These are phyloP conservation scores for Rossbeevera mucosa DNA, from an alignment of 768 basidiomycete species.

Conservation along the genomic window DNA sequence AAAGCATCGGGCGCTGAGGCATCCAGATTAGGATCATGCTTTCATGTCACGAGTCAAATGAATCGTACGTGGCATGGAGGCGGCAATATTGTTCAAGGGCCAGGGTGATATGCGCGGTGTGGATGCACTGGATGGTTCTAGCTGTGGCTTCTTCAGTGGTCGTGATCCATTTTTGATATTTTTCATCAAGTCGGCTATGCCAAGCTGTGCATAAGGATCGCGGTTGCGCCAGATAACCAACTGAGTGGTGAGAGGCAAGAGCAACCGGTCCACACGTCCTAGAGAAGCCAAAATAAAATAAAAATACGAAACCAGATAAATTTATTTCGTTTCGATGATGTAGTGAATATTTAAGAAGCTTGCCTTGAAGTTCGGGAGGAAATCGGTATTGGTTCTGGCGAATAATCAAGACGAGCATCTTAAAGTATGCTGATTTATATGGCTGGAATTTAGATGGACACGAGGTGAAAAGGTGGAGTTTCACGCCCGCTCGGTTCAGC, in stretches of 20 bases:
- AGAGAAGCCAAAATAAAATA: not conserved
- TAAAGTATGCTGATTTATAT: constrained; percentile 48
- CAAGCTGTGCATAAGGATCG: constrained; percentile 32
- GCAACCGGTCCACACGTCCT: constrained; percentile 32
- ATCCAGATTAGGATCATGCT: constrained; percentile 7
- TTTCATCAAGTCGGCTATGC: constrained; percentile 31
- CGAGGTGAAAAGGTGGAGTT: constrained; percentile 42
- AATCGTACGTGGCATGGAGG: constrained; percentile 37
- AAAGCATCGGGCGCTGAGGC: constrained; percentile 38
- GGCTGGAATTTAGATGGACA: constrained; percentile 38
- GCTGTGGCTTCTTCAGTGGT: constrained; percentile 16
- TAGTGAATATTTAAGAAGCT: not conserved
- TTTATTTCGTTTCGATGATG: not conserved
- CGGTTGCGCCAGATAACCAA: constrained; percentile 26
- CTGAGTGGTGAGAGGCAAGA: constrained; percentile 31
- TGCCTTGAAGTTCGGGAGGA: constrained; percentile 26
- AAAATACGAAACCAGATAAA: constrained; percentile 1
- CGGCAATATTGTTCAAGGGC: constrained; percentile 22
- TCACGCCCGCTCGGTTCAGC: constrained; percentile 39
- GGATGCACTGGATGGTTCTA: constrained; percentile 13
- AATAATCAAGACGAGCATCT: constrained; percentile 39
- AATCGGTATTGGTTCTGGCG: constrained; percentile 32
- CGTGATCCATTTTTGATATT: constrained; percentile 11
- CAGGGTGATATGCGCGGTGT: constrained; percentile 19
- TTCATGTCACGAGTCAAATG: not conserved